These are phyloP conservation scores for Pichia sp. DNA, from an alignment of 1,139 yeast species.

Conservation along the genomic window DNA sequence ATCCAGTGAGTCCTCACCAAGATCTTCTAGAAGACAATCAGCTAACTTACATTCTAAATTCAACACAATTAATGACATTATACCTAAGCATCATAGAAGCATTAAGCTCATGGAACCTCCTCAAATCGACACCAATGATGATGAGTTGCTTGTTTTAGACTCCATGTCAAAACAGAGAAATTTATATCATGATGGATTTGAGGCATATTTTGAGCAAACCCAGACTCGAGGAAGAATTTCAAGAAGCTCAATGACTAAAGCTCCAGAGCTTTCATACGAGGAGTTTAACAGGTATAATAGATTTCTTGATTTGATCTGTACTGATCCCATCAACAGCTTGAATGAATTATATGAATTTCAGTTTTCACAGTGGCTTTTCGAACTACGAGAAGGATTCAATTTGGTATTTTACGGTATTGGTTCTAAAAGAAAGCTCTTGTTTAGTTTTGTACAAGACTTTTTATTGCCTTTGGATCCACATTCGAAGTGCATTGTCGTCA, in stretches of 20 bases:
- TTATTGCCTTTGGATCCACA: constrained; percentile 30
- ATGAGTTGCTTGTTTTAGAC: constrained; percentile 33
- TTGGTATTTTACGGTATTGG: constrained; percentile 83
- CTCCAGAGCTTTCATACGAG: constrained; percentile 60
- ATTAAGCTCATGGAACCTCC: constrained; percentile 35
- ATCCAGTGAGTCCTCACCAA: constrained; percentile 3
- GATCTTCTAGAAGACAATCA: constrained; percentile 3
- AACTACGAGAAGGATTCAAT: constrained; percentile 71
- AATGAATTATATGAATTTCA: constrained; percentile 45
- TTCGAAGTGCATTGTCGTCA: constrained; percentile 54
- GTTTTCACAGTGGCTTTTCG: constrained; percentile 80
- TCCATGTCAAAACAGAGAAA: constrained; percentile 45
- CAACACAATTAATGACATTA: constrained; percentile 21
- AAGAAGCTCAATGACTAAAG: constrained; percentile 62
- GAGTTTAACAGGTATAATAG: constrained; percentile 53
- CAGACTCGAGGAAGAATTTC: constrained; percentile 49
- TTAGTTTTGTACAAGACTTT: constrained; percentile 56
- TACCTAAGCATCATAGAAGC: constrained; percentile 23
- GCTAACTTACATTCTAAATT: constrained; percentile 12
- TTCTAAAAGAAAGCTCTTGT: constrained; percentile 62
- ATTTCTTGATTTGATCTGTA: constrained; percentile 42
- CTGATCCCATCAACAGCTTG: constrained; percentile 37
- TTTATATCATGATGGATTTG: constrained; percentile 77
- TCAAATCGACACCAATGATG: constrained; percentile 33
- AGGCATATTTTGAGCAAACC: constrained; percentile 88